Base-by-base conservation (phyloP, 495 filamentous ascomycete genomes). In the Cercophora newfieldiana region DNA sequence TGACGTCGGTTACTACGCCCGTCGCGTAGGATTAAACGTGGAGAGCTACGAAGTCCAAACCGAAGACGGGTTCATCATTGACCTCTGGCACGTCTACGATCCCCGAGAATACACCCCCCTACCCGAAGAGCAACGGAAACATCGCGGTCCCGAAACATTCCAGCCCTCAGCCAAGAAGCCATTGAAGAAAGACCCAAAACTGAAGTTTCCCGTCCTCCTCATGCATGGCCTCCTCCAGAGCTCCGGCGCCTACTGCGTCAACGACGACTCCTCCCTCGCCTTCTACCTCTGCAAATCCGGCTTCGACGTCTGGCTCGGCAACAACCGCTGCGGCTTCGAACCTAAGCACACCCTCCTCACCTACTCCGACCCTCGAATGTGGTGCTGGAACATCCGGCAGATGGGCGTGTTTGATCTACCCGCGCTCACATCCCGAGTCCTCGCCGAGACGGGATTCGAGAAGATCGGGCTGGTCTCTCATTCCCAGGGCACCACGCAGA, bases 261-360 rank as follows among this genome's bases (percentile, higher is more conserved):
- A 94, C 75, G 94, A 97, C 74, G 92, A 97, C 68, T 87, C 91
- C 71, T 93, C 89, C 24, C 82, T 97, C 18, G 94, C 95, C 8
- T 98, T 97, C 78, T 97, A 86, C 74, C 87, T 98, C 28, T 91
- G 89, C 81, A 97, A 97, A 74, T 88, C 83, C 0, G 94, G 94
- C n/a, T 97, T 91, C 77, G 94, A 98, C 74, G 92, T 98, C 59
- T 98, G 94, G 94, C 83, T 97, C 4, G 94, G 95, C 7, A 97
- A 97, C 75, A 97, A 97, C 72, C 88, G 94, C 24, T 97, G 95
- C 73, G 95, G 94, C 14, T 90, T 94, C 73, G 72, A 83, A 0
- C 93, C 94, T 2, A 82, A 87, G 66, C 94, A 98, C 69, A 85
- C 83, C 0, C 79, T 88, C 14, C 81, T 98, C 51, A 80, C 81